Evolutionary conservation across 2,329 filamentous ascomycete species (phyloP), one percentile per base, ranked within the genome.

Genomic region (Metarhizium sp.): DNA sequence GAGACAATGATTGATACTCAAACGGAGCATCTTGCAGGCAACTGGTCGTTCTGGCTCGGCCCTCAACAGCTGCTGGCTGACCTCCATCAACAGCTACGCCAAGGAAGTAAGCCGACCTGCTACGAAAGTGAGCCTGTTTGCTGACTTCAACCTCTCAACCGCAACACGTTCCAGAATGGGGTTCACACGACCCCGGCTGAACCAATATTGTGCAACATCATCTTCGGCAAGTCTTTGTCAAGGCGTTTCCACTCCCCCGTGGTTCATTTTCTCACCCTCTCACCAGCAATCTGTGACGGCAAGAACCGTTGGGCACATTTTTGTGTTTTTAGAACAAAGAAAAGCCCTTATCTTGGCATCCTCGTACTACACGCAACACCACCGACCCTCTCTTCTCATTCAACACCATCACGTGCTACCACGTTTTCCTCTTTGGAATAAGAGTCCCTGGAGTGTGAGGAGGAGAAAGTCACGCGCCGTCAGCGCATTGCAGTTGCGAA

Each of bases 111-210:
- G 65, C 70, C 73, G 57, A 75, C 85, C 59, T 86, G 92, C 73
- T 82, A 85, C 66, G 76, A 79, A 58, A 78, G 85, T 69, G 78
- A 78, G 51, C 81, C 32, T 92, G 70, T 87, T 84, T 71, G 84
- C 83, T 56, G 70, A 86, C 65, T 82, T 83, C 45, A 72, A 74
- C 55, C 59, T 73, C 54, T 73, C 54, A 66, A 81, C 62, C 84
- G 87, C 64, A 90, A 92, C 73, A 94, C 88, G 6, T 83, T 94
- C 73, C 86, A 90, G 70, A 92, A 94, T 81, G 94, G 94, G 82
- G 90, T 94, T 62, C 85, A 88, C 63, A 91, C 81, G 55, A 89
- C 85, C 14, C 89, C 94, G 72, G 7, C 71, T 92, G 63, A 78
- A 85, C 53, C 86, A 91, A 71, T 92, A 34, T 34, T 34, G 32